Conservation (phyloP, 2,329 filamentous ascomycete genomes). For the Stenocarpella maydis region DNA sequence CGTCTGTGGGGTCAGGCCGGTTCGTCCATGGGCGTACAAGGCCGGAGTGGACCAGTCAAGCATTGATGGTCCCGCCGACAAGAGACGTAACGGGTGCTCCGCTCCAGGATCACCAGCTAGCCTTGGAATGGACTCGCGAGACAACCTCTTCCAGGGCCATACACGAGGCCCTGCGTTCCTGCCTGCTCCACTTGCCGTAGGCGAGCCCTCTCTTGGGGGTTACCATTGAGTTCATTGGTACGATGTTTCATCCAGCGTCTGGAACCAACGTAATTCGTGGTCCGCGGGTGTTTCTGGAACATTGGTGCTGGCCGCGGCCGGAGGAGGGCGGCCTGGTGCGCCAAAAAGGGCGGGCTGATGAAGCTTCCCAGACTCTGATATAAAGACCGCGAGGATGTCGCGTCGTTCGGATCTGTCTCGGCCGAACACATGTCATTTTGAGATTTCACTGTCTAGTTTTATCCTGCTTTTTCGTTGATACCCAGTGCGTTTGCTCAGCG, state of each 20-base stretch:
- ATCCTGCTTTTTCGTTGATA: slow-evolving; percentile 8
- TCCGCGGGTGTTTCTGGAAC: not conserved
- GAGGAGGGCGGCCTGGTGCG: not conserved
- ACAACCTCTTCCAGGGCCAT: not conserved
- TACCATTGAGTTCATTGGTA: not conserved
- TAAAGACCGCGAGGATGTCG: slow-evolving; percentile 11
- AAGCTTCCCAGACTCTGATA: not conserved
- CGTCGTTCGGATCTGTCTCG: not conserved
- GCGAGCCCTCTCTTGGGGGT: not conserved
- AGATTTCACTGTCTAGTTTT: not conserved
- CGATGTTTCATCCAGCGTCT: not conserved
- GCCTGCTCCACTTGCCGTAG: slow-evolving; percentile 1
- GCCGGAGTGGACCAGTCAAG: not conserved
- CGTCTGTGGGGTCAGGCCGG: slow-evolving; percentile 15
- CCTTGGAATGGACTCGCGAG: not conserved
- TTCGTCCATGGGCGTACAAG: slow-evolving; percentile 18
- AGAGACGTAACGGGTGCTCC: not conserved
- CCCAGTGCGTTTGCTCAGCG: not conserved
- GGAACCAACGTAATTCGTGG: not conserved
- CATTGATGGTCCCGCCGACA: slow-evolving; percentile 5
- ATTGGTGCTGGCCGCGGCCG: slow-evolving; percentile 10
- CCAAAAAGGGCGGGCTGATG: not conserved
- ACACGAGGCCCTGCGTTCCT: not conserved
- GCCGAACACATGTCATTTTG: not conserved
- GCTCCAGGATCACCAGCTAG: not conserved